Evolutionary conservation across 2,329 filamentous ascomycete species (phyloP).

Genomic region (Torrubiella hemipterigena): DNA sequence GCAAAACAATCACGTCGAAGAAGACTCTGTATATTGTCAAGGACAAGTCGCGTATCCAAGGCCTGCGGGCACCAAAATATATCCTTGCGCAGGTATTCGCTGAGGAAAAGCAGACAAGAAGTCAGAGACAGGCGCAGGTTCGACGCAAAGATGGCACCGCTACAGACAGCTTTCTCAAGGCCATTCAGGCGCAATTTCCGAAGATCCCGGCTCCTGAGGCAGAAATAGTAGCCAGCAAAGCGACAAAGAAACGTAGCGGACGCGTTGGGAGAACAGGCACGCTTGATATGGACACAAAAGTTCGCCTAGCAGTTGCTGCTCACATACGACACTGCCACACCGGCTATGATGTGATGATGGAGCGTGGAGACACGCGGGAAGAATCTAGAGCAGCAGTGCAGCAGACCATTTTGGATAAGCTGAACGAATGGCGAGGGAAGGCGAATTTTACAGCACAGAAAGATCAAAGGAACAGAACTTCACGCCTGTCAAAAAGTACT

Average conservation of each 20-base stretch:
- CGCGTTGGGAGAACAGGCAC: background rate
- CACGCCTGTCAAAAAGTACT: too few relatives aligned
- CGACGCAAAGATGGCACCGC: background rate
- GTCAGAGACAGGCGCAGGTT: background rate
- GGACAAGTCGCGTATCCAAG: background rate
- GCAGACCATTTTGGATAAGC: background rate
- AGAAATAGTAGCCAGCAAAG: background rate
- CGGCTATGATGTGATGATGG: background rate
- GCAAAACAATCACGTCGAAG: background rate
- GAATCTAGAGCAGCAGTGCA: background rate
- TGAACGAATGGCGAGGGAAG: background rate
- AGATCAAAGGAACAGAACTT: too few relatives aligned
- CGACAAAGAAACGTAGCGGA: background rate
- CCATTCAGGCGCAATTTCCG: background rate
- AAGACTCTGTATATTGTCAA: background rate
- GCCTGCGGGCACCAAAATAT: background rate
- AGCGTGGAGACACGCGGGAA: background rate
- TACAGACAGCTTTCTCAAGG: background rate
- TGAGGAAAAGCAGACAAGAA: background rate
- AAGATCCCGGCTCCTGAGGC: background rate
- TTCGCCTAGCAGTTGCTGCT: background rate
- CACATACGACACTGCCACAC: background rate
- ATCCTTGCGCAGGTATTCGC: background rate
- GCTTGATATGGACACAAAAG: background rate
- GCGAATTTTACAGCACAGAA: background rate